A percentile compares a stretch with the other conserved stretches of the same genome.
phyloP scores from a whole-genome alignment of 202 grass and related monocot genomes.

The Panicum hallii region DNA sequence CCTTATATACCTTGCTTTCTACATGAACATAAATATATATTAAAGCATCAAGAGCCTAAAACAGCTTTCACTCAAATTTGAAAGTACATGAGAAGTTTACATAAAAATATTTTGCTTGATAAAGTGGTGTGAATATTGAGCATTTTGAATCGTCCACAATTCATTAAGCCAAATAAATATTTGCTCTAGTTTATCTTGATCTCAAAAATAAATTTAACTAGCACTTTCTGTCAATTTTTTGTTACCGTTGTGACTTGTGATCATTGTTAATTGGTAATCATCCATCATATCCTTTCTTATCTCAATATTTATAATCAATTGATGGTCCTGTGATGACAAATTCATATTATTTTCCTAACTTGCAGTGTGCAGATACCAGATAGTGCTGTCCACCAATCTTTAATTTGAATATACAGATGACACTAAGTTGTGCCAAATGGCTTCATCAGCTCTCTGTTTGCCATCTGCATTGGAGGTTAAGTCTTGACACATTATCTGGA shows the following conservation, averaged over 20 bases:
- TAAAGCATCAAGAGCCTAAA: not conserved
- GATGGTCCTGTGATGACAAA: not conserved
- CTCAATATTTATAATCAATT: slow-evolving; percentile 22
- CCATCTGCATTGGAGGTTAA: not conserved
- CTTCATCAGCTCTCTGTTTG: not conserved
- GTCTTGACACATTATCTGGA: not conserved
- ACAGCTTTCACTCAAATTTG: not conserved
- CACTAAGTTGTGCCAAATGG: slow-evolving; percentile 18
- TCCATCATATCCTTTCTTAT: slow-evolving; percentile 11
- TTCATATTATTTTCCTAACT: slow-evolving; percentile 13
- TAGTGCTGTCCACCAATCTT: slow-evolving; percentile 31
- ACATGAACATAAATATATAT: not conserved
- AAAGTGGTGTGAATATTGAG: not conserved
- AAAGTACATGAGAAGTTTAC: not conserved
- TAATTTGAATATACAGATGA: not conserved
- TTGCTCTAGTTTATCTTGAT: not conserved
- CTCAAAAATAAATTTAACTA: not conserved
- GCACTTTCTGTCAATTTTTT: not conserved
- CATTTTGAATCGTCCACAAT: not conserved
- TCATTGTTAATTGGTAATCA: not conserved
- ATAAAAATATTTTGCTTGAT: not conserved
- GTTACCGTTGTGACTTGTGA: not conserved
- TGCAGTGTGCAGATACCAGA: not conserved
- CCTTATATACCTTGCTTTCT: not conserved
- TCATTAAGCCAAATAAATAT: not conserved